Conservation (phyloP, 2,329 filamentous ascomycete genomes). For the Neofusicoccum cordaticola region DNA sequence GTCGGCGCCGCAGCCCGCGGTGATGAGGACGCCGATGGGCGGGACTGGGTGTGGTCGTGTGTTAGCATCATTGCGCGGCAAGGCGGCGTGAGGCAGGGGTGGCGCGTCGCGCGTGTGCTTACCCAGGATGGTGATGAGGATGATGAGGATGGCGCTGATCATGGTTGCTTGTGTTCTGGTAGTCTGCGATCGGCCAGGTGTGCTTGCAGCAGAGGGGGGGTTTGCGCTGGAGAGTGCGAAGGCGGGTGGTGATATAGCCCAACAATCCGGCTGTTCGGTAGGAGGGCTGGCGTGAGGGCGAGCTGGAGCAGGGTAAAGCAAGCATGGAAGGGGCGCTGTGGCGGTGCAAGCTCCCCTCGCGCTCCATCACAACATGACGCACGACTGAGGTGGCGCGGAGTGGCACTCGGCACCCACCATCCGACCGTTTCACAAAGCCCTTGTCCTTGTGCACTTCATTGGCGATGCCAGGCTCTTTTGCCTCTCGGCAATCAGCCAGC, state of each 20-base stretch:
- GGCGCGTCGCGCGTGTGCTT: conserved; percentile 17
- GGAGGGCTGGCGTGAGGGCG: neutral
- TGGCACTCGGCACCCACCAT: neutral
- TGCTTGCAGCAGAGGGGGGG: too few relatives aligned
- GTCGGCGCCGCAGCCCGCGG: conserved; percentile 50
- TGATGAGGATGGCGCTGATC: conserved; percentile 40
- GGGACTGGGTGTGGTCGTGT: conserved; percentile 35
- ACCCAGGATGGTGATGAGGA: conserved; percentile 48
- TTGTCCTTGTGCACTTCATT: neutral
- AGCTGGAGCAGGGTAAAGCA: neutral
- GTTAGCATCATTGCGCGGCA: neutral
- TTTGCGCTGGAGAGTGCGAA: neutral
- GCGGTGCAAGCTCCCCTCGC: neutral
- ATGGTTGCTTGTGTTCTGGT: conserved; percentile 20
- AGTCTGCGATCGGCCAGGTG: too few relatives aligned
- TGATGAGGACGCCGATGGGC: conserved; percentile 48
- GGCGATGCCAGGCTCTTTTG: neutral
- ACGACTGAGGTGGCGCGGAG: neutral
- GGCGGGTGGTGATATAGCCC: neutral
- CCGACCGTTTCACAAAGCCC: neutral
- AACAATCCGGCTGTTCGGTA: neutral
- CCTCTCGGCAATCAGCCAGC: neutral
- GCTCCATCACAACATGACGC: neutral
- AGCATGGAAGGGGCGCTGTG: neutral
- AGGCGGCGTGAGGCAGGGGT: neutral